These are phyloP conservation scores for Jamesozyma rosinii DNA, from an alignment of 805 yeast genomes.

Conservation along the genomic window DNA sequence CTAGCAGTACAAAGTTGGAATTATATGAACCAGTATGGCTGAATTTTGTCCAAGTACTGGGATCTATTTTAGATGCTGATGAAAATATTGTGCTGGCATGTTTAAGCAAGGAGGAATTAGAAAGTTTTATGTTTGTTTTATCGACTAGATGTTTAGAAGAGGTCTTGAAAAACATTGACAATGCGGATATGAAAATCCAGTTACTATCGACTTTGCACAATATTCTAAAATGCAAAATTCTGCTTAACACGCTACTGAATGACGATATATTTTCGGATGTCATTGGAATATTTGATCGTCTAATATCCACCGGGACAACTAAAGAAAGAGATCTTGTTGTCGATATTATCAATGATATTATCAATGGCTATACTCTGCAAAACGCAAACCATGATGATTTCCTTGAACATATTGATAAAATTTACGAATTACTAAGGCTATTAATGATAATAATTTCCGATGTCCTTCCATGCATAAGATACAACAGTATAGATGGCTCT, in stretches of 20 bases:
- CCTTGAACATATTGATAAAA: conserved; percentile 56
- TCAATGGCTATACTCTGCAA: conserved; percentile 32
- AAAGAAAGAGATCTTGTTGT: conserved; percentile 42
- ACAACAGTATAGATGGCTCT: conserved; percentile 25
- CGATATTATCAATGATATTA: conserved; percentile 51
- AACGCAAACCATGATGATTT: conserved; percentile 34
- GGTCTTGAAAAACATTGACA: conserved; percentile 38
- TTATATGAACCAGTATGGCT: conserved; percentile 53
- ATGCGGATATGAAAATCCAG: conserved; percentile 20
- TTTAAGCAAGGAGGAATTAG: conserved; percentile 44
- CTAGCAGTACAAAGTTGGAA: conserved; percentile 15
- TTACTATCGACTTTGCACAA: conserved; percentile 46
- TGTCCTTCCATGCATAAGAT: conserved; percentile 50
- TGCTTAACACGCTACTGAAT: conserved; percentile 52
- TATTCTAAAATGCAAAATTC: conserved; percentile 46
- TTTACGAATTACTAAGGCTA: conserved; percentile 72
- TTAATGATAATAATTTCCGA: conserved; percentile 53
- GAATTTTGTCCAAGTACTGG: conserved; percentile 66
- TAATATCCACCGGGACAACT: conserved; percentile 47
- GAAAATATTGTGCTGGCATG: conserved; percentile 37
- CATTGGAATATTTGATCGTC: conserved; percentile 65
- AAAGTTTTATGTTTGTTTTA: conserved; percentile 64
- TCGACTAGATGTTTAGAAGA: conserved; percentile 80
- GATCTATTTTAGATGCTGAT: conserved; percentile 50
- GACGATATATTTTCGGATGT: conserved; percentile 67